These are phyloP conservation scores for Komagataella pseudopastoris DNA, from an alignment of 805 yeast species.

Conservation along the genomic window DNA sequence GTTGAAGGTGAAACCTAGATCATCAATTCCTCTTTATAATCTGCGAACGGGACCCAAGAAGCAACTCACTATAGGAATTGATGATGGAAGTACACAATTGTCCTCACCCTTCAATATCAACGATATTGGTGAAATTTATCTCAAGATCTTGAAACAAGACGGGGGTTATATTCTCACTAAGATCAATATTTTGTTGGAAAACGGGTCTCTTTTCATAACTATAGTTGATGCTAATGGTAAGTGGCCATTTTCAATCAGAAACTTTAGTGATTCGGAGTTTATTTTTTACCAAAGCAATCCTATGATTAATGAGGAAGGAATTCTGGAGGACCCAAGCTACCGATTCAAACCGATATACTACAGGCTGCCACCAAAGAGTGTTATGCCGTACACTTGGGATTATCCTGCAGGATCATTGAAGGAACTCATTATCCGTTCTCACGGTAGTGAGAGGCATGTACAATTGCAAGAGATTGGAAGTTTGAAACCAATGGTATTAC, in stretches of 20 bases:
- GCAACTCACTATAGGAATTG: slow-evolving; percentile 46
- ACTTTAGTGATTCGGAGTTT: slow-evolving; percentile 81
- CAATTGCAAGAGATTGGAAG: slow-evolving; percentile 91
- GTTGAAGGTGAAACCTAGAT: slow-evolving; percentile 30
- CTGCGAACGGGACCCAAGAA: slow-evolving; percentile 43
- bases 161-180: slow-evolving; percentile 10
- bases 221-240: slow-evolving; percentile 55
- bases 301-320: slow-evolving; percentile 47
- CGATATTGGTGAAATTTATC: slow-evolving; percentile 70
- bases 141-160: slow-evolving; percentile 54
- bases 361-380: slow-evolving; percentile 75
- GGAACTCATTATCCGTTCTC: slow-evolving; percentile 62
- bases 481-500: slow-evolving; percentile 71
- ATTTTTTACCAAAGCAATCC: slow-evolving; percentile 83
- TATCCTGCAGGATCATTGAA: slow-evolving; percentile 83
- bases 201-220: slow-evolving; percentile 69
- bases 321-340: slow-evolving; percentile 33
- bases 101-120: slow-evolving; percentile 79
- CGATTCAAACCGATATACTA: slow-evolving; percentile 71
- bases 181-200: slow-evolving; percentile 63
- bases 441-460: slow-evolving; percentile 62
- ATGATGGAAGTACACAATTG: slow-evolving; percentile 52
- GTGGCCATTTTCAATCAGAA: slow-evolving; percentile 92
- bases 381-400: slow-evolving; percentile 98
- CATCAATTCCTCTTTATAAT: slow-evolving; percentile 46